These are phyloP conservation scores for Glonium stellatum DNA, from an alignment of 495 filamentous ascomycete genomes.

Conservation along the genomic window DNA sequence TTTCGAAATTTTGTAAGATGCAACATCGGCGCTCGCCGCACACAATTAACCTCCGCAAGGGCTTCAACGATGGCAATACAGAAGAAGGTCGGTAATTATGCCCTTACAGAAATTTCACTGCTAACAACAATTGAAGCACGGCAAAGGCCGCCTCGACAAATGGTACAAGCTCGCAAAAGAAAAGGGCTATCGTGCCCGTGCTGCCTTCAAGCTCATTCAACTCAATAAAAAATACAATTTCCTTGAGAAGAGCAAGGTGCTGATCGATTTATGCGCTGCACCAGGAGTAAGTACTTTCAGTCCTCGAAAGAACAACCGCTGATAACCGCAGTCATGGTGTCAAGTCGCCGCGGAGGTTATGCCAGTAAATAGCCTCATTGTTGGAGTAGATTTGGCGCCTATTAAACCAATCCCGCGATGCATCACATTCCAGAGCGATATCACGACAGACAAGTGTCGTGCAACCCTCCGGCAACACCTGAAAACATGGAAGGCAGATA, in stretches of 20 bases:
- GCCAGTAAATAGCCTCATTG: conserved; percentile 81
- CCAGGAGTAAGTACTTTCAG: conserved; percentile 62
- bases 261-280: conserved; percentile 94
- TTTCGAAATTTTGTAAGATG: not conserved
- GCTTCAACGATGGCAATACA: conserved; percentile 74
- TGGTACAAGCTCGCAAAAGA: conserved; percentile 93
- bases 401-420: conserved; percentile 92
- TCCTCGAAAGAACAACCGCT: not conserved
- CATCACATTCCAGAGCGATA: conserved; percentile 95
- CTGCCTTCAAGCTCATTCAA: conserved; percentile 97
- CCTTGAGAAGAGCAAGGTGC: conserved; percentile 89
- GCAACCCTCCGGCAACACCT: conserved; percentile 84
- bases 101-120: not conserved
- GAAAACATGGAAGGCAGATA: conserved; percentile 96
- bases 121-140: conserved; percentile 48
- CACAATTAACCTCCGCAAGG: not conserved
- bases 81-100: conserved; percentile 63
- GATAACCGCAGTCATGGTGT: conserved; percentile 70
- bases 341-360: conserved; percentile 95
- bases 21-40: not conserved
- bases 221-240: conserved; percentile 99
- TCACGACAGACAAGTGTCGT: conserved; percentile 93
- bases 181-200: conserved; percentile 92
- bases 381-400: conserved; percentile 90
- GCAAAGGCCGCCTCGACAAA: conserved; percentile 98